These are phyloP conservation scores for Paramarasmius palmivorus DNA, from an alignment of 1,284 basidiomycete species.

Conservation along the genomic window DNA sequence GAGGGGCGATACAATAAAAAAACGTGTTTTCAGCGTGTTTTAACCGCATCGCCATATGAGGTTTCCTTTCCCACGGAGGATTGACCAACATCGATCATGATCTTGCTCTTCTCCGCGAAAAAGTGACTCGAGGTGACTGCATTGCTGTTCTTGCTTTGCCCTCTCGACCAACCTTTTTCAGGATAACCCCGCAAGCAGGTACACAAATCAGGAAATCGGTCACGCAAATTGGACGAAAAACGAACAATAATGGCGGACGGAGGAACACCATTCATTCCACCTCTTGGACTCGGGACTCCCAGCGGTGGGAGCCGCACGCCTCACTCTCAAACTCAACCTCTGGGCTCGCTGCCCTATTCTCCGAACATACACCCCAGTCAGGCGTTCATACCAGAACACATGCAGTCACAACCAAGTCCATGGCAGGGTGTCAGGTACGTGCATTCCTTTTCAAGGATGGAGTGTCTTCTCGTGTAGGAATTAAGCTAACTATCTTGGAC, in stretches of 20 bases:
- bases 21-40: neutral
- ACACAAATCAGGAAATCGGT: neutral
- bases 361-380: neutral
- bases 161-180: neutral
- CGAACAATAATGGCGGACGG: constrained; percentile 4
- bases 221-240: constrained; percentile 3
- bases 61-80: neutral
- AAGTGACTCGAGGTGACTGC: neutral
- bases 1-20: neutral
- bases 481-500: neutral
- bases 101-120: constrained; percentile 1
- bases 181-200: neutral
- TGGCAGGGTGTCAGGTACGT: too few species aligned
- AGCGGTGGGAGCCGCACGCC: neutral
- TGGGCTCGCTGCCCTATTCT: constrained; percentile 3
- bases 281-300: constrained; percentile 10
- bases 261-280: constrained; percentile 10
- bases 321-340: constrained; percentile 2
- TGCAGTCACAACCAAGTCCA: too few species aligned
- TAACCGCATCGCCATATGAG: neutral
- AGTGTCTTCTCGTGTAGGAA: neutral
- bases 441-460: too few species aligned
- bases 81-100: constrained; percentile 2
- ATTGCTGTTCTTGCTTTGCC: constrained; percentile 1
- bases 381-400: neutral